Conservation (phyloP, 352 stramenopile species). For the Phytophthora melonis region DNA sequence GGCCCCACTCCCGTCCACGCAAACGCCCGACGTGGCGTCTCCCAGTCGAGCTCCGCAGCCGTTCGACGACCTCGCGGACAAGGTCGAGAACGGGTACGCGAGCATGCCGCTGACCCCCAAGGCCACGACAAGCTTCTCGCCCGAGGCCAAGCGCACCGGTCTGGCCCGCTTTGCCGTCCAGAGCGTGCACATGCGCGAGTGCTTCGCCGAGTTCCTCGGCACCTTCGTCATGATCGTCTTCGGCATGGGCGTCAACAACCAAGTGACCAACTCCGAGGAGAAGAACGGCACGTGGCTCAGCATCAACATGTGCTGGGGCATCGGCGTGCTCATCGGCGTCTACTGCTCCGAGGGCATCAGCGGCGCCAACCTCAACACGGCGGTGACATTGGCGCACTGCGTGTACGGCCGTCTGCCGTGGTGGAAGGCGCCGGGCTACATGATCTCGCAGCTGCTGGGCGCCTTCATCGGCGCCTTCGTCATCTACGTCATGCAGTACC, state of each 20-base stretch:
- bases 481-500: constrained; percentile 62
- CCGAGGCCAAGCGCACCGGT: constrained; percentile 40
- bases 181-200: constrained; percentile 43
- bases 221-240: constrained; percentile 64
- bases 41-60: background rate
- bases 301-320: constrained; percentile 40
- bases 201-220: constrained; percentile 51
- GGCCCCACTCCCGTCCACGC: background rate
- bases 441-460: constrained; percentile 50
- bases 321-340: constrained; percentile 48
- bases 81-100: constrained; percentile 30
- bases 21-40: constrained; percentile 4
- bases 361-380: constrained; percentile 62
- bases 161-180: constrained; percentile 35
- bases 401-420: constrained; percentile 46
- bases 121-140: constrained; percentile 48
- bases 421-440: constrained; percentile 52
- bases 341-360: constrained; percentile 50
- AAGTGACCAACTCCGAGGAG: constrained; percentile 52
- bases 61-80: constrained; percentile 16
- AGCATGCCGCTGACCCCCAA: constrained; percentile 48
- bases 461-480: constrained; percentile 46
- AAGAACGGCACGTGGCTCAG: constrained; percentile 59
- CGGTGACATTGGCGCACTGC: constrained; percentile 53
- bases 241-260: constrained; percentile 58